phyloP scores from a whole-genome alignment of 768 basidiomycete genomes.

The Lanmaoa rubissima region DNA sequence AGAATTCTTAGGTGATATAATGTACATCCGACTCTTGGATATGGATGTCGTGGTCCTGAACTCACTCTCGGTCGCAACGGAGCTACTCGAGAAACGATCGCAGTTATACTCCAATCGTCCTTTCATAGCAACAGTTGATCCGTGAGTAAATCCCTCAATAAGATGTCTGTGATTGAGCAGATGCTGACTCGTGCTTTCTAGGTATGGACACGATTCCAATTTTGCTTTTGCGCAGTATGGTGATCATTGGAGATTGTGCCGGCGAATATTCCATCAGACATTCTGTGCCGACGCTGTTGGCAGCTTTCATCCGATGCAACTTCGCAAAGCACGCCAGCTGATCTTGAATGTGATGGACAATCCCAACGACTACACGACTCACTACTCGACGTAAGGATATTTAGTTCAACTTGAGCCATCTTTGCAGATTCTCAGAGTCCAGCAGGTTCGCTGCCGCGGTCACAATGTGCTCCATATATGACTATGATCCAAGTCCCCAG shows the following conservation, averaged over 20 bases:
- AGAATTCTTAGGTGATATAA: constrained; percentile 38
- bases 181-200: neutral
- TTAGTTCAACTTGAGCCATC: neutral
- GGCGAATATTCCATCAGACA: constrained; percentile 18
- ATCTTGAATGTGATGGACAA: constrained; percentile 4
- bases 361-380: constrained; percentile 1
- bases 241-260: constrained; percentile 10
- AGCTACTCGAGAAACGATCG: constrained; percentile 48
- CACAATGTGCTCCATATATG: constrained; percentile 17
- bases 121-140: constrained; percentile 12
- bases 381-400: constrained; percentile 11
- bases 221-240: constrained; percentile 14
- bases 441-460: constrained; percentile 35
- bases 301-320: constrained; percentile 7
- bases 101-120: constrained; percentile 54
- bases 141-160: constrained; percentile 8
- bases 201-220: constrained; percentile 16
- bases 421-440: neutral
- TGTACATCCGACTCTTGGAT: constrained; percentile 49
- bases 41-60: constrained; percentile 46
- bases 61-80: constrained; percentile 38
- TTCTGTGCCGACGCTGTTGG: constrained; percentile 2
- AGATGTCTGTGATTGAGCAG: neutral
- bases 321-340: constrained; percentile 7
- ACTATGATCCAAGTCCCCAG: constrained; percentile 17